phyloP scores from a whole-genome alignment of 2,329 filamentous ascomycete species.

The Fusarium domesticum region DNA sequence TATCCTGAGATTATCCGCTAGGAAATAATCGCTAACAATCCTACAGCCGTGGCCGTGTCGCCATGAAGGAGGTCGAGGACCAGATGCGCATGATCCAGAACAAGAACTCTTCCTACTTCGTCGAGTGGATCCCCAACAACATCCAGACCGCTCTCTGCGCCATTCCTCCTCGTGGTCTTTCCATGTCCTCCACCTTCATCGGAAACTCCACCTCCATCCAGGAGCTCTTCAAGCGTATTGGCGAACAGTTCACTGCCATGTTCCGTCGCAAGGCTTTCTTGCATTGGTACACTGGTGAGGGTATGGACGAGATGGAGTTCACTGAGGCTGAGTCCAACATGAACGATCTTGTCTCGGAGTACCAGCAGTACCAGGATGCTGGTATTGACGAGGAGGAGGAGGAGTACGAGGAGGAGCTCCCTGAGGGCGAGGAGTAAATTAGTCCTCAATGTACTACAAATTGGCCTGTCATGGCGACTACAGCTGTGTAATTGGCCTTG shows the following conservation, averaged over 20 bases:
- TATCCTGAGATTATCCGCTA: neutral
- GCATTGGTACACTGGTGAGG: conserved; percentile 99
- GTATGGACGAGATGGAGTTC: conserved; percentile 99
- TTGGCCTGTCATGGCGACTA: conserved; percentile 11
- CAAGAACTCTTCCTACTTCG: conserved; percentile 99
- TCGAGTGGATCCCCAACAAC: conserved; percentile 99
- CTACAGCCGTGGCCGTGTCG: conserved; percentile 88
- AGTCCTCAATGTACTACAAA: conserved; percentile 5
- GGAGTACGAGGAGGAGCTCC: conserved; percentile 85
- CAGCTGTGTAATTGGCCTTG: conserved; percentile 25
- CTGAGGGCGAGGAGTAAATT: conserved; percentile 65
- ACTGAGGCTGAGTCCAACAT: conserved; percentile 99
- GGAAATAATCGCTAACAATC: conserved; percentile 8
- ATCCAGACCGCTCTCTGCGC: conserved; percentile 99
- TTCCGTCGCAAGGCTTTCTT: conserved; percentile 99
- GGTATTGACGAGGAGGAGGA: conserved; percentile 96
- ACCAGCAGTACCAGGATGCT: conserved; percentile 99
- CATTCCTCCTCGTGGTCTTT: conserved; percentile 93
- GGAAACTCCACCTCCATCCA: conserved; percentile 99
- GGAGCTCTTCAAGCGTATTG: conserved; percentile 99
- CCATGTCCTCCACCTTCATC: conserved; percentile 99
- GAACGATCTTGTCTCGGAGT: conserved; percentile 99
- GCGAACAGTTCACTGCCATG: conserved; percentile 99
- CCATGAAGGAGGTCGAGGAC: conserved; percentile 99
- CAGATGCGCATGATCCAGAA: conserved; percentile 99